These are phyloP conservation scores for Balakata baccata DNA, from an alignment of 345 rosid species.

Conservation along the genomic window DNA sequence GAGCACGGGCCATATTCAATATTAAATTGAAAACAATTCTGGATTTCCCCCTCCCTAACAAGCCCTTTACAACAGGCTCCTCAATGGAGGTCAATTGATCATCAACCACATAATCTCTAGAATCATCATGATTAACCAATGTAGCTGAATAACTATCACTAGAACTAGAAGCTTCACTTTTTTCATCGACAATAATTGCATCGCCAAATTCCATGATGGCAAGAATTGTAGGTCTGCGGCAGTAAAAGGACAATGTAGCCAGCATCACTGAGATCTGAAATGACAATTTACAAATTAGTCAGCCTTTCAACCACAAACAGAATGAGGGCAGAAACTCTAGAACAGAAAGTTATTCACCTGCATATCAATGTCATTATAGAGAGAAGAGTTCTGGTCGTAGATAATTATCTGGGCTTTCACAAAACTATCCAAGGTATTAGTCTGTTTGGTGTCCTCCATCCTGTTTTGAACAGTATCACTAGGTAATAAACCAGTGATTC, in stretches of 20 bases:
- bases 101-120: slow-evolving; percentile 42
- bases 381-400: slow-evolving; percentile 67
- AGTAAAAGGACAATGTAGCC: slow-evolving; percentile 86
- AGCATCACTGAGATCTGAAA: slow-evolving; percentile 74
- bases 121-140: slow-evolving; percentile 35
- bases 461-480: slow-evolving; percentile 32
- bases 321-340: slow-evolving; percentile 9
- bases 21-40: slow-evolving; percentile 71
- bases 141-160: slow-evolving; percentile 55
- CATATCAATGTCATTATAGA: slow-evolving; percentile 67
- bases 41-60: slow-evolving; percentile 92
- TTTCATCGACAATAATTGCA: slow-evolving; percentile 62
- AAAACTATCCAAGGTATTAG: slow-evolving; percentile 68
- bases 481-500: slow-evolving; percentile 72
- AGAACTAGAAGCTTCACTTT: slow-evolving; percentile 48
- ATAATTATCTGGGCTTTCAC: slow-evolving; percentile 88
- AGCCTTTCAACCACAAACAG: slow-evolving; percentile 10
- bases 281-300: slow-evolving; percentile 10
- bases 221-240: slow-evolving; percentile 91
- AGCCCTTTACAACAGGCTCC: slow-evolving; percentile 76
- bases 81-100: slow-evolving; percentile 30
- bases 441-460: slow-evolving; percentile 40
- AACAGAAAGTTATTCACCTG: slow-evolving; percentile 44
- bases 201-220: slow-evolving; percentile 87
- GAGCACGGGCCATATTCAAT: slow-evolving; percentile 86